phyloP scores from a whole-genome alignment of 208 protist species.

The Kentomonas sorsogonicus region DNA sequence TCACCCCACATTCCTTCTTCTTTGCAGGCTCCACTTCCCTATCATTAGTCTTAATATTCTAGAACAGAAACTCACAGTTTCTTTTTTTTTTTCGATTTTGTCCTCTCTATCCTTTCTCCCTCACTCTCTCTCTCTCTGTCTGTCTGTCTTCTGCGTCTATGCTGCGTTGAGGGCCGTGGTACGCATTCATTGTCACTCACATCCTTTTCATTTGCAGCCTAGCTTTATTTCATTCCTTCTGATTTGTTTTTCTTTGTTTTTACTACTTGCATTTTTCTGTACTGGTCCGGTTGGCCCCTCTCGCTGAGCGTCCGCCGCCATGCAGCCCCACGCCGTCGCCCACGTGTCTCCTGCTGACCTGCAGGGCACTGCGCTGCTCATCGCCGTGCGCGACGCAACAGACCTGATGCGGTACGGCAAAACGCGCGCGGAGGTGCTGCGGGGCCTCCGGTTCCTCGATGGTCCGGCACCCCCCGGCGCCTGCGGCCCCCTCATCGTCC shows the following conservation, averaged over 20 bases:
- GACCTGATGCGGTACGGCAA: constrained; percentile 20
- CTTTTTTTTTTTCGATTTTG: constrained; percentile 1
- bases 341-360: neutral
- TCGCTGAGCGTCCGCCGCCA: neutral
- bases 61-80: neutral
- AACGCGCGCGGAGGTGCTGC: constrained; percentile 11
- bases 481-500: too few relatives aligned
- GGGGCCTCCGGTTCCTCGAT: too few relatives aligned
- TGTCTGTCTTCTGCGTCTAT: neutral
- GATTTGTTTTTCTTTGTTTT: constrained; percentile 7
- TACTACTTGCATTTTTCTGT: neutral
- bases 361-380: neutral
- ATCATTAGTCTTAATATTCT: too few relatives aligned
- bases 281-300: neutral
- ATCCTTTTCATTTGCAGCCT: neutral
- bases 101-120: neutral
- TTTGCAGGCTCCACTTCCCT: too few relatives aligned
- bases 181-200: neutral
- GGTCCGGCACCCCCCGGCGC: too few relatives aligned
- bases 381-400: constrained; percentile 8
- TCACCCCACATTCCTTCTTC: too few relatives aligned
- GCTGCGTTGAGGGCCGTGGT: neutral
- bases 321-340: neutral
- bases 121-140: neutral
- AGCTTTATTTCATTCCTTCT: neutral